phyloP scores from a whole-genome alignment of 2,329 filamentous ascomycete species.

The Ceratocystis eucalypticola region DNA sequence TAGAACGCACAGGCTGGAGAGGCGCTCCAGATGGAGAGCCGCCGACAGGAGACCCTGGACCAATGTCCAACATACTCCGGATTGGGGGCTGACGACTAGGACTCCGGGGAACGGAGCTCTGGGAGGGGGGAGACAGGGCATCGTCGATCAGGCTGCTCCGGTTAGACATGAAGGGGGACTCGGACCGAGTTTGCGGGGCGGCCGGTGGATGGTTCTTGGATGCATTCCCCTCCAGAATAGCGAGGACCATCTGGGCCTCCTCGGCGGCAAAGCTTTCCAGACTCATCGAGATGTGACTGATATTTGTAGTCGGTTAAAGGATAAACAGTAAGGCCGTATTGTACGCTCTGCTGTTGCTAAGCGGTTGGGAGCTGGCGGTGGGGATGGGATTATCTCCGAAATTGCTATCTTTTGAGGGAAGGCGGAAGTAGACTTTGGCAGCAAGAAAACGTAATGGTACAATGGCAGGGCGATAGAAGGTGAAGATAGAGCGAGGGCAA shows the following conservation, averaged over 20 bases:
- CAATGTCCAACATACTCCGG: slow-evolving; percentile 52
- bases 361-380: too few species aligned
- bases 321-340: neutral
- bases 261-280: slow-evolving; percentile 65
- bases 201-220: slow-evolving; percentile 27
- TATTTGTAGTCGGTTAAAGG: neutral
- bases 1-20: slow-evolving; percentile 36
- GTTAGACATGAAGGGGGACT: slow-evolving; percentile 56
- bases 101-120: slow-evolving; percentile 16
- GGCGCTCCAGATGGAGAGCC: slow-evolving; percentile 31
- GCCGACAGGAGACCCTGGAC: slow-evolving; percentile 29
- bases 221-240: slow-evolving; percentile 40
- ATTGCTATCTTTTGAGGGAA: too few species aligned
- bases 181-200: slow-evolving; percentile 26
- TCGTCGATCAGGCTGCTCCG: slow-evolving; percentile 46
- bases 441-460: too few species aligned
- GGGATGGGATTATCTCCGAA: too few species aligned
- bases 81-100: slow-evolving; percentile 36
- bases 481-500: neutral
- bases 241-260: slow-evolving; percentile 60
- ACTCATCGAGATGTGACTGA: slow-evolving; percentile 44
- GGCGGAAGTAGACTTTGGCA: too few species aligned
- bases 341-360: too few species aligned
- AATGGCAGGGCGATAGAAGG: too few species aligned
- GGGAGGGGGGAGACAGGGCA: slow-evolving; percentile 17